Base-by-base conservation (phyloP, 257 asterid species). In the Lycium ferocissimum region DNA sequence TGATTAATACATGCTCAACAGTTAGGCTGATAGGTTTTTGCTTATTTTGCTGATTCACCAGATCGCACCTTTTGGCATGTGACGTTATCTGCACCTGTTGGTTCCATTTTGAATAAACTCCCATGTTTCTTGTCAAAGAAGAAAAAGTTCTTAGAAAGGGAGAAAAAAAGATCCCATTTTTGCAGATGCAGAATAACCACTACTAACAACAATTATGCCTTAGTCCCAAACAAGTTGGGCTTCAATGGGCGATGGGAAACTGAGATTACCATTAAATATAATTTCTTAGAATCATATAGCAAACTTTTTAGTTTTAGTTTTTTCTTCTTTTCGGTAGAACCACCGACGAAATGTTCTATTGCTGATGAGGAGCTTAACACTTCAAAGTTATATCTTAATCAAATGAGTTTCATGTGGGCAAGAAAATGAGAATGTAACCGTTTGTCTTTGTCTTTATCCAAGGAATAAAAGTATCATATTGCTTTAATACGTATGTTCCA, bases 331-430 rank as follows among this genome's bases (percentile, higher is more conserved):
- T 35, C 20, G 20, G 61, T 75, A 47, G 38, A 75, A 75, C 38
- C 81, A 6, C 18, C 35, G 6, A 20, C 12, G 20, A 47, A 20
- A 75, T 51, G 58, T 75, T 26, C n/a, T 22, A 75, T 47, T 75
- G 61, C 61, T 49, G 81, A 75, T 22, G 81, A 20, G 38, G 61
- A 75, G 81, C 81, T 20, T 75, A 75, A 6, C 20, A 20, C 61
- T 75, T 49, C 20, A 70, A 70, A 38, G 53, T 70, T 70, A 70
- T 22, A 47, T 73, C 3, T 20, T 75, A 22, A 49, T 45, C 18
- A 75, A 20, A 75, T 49, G 61, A 75, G 81, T 12, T 12, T 75
- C 81, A 6, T 0, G 13, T 12, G 81, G 61, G 43, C 14, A 22
- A 75, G 15, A 75, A 22, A 73, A n/a, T 20, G 80, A 45, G n/a